These are phyloP conservation scores for Backusella westeae DNA, from an alignment of 192 early-diverging fungal species.

Conservation along the genomic window DNA sequence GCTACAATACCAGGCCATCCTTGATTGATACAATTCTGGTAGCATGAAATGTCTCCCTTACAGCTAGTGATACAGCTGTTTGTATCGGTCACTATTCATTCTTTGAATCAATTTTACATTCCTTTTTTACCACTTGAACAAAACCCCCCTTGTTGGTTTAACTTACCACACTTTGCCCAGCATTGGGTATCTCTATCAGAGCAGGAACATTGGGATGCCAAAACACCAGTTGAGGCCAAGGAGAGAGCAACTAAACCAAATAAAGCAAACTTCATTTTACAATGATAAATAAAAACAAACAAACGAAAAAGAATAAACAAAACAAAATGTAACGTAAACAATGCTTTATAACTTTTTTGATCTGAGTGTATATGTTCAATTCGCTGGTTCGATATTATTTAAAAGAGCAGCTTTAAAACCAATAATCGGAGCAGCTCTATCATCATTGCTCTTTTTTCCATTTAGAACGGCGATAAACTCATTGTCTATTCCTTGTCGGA, in stretches of 20 bases:
- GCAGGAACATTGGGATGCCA: background rate
- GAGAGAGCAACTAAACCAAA: background rate
- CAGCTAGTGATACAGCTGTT: background rate
- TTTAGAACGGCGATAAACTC: background rate
- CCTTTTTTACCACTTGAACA: background rate
- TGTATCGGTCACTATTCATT: background rate
- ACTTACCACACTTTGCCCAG: conserved; percentile 1
- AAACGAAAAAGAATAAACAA: background rate
- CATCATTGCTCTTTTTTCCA: background rate
- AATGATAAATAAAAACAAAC: background rate
- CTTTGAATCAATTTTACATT: background rate
- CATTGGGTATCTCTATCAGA: background rate
- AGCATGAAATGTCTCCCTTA: background rate
- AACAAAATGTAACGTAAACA: background rate
- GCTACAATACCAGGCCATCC: background rate
- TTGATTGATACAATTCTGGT: background rate
- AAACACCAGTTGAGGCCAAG: background rate
- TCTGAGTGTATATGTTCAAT: background rate
- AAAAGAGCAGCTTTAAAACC: background rate
- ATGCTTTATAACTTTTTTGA: background rate
- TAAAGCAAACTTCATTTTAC: background rate
- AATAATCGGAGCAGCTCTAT: background rate
- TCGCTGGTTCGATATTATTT: background rate
- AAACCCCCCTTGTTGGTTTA: background rate
- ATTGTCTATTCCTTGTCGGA: background rate